Conservation (phyloP, 148 eudicot genomes). For the Chenopodium suecicum region DNA sequence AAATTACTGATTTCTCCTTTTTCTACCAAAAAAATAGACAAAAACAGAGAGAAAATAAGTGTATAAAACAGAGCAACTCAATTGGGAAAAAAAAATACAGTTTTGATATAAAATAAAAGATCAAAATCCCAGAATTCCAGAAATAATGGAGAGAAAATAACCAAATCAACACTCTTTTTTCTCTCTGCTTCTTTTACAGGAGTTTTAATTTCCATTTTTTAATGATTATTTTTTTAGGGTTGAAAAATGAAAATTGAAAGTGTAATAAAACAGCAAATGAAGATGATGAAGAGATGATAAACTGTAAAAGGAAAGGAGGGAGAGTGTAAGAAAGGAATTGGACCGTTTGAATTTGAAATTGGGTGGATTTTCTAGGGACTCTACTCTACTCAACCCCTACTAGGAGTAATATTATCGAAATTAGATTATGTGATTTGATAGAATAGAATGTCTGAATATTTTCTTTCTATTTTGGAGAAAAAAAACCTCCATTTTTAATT, state of each 20-base stretch:
- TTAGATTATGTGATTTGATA: not conserved
- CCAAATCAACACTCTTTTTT: not conserved
- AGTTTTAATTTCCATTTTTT: not conserved
- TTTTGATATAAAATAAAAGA: not conserved
- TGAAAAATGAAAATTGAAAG: not conserved
- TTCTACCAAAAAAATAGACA: constrained; percentile 2
- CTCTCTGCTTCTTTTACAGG: not conserved
- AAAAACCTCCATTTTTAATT: not conserved
- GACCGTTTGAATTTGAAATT: constrained; percentile 1
- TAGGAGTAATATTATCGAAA: no score
- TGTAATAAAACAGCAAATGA: not conserved
- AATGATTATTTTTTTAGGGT: no score
- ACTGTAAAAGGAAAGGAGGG: not conserved
- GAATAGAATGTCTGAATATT: no score
- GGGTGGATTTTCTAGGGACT: not conserved
- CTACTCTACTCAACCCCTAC: no score
- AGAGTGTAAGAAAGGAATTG: not conserved
- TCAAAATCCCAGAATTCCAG: not conserved
- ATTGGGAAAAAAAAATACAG: not conserved
- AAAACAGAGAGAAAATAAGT: not conserved
- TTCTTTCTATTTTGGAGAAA: no score
- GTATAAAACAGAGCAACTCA: constrained; percentile 4
- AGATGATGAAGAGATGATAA: not conserved
- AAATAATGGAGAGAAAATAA: not conserved
- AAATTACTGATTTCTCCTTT: not conserved